A percentile compares a stretch with the other conserved stretches of the same genome.
These are phyloP conservation scores for Dalbergia cultrata DNA, from an alignment of 306 rosid species.

Conservation along the genomic window DNA sequence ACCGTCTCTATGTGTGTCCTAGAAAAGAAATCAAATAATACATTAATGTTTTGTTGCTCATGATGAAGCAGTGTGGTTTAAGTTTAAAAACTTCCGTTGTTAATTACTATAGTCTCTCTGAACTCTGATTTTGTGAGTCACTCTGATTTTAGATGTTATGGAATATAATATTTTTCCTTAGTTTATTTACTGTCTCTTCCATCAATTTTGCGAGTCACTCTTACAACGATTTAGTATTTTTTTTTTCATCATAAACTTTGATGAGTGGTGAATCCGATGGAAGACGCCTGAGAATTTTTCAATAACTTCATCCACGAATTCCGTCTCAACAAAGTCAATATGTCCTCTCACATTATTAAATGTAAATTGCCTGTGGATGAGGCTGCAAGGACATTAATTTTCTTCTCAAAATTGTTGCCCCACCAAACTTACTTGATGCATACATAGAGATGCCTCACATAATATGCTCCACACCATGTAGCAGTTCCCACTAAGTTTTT, in stretches of 20 bases:
- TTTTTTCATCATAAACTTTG: too few relatives aligned
- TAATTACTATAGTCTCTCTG: background rate
- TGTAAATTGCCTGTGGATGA: background rate
- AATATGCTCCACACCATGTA: slow-evolving; percentile 33
- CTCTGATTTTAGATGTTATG: too few relatives aligned
- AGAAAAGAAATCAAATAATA: too few relatives aligned
- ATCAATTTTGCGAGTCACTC: too few relatives aligned
- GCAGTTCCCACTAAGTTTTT: slow-evolving; percentile 5
- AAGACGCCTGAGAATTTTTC: too few relatives aligned
- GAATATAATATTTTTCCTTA: too few relatives aligned
- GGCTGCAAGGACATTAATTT: slow-evolving; percentile 17
- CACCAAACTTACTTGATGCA: slow-evolving; percentile 22
- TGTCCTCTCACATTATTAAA: background rate
- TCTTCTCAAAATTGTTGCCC: slow-evolving; percentile 25
- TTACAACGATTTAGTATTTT: too few relatives aligned
- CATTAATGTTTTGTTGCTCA: background rate
- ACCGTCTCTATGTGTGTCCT: too few relatives aligned
- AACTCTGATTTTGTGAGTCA: too few relatives aligned
- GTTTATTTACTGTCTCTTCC: too few relatives aligned
- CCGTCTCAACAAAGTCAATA: background rate
- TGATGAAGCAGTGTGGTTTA: background rate
- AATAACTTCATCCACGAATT: background rate
- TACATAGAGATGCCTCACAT: slow-evolving; percentile 14
- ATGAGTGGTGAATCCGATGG: too few relatives aligned
- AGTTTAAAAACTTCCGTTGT: background rate